Evolutionary conservation across 495 filamentous ascomycete species (phyloP).

Genomic region (Cercophora sp.): DNA sequence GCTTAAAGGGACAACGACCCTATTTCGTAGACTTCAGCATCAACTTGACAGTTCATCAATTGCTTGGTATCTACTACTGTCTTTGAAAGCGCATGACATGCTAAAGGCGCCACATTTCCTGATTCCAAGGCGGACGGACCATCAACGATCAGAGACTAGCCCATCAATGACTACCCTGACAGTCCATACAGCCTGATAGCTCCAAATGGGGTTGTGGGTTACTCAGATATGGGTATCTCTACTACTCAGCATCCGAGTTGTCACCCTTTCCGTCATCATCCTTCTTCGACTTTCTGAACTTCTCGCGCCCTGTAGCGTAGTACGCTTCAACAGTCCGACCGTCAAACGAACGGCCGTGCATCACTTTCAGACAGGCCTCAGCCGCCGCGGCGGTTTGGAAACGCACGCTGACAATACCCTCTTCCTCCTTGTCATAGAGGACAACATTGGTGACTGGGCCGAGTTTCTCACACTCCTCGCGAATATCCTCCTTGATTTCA

Average conservation of each 20-base stretch:
- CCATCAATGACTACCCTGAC: no score
- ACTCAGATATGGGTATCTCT: no score
- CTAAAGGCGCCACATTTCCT: no score
- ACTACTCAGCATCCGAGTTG: conserved; percentile 19
- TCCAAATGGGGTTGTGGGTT: background rate
- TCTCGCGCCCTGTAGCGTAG: conserved; percentile 69
- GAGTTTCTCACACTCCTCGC: conserved; percentile 81
- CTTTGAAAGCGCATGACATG: no score
- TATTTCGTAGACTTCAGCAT: no score
- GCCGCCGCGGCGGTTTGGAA: conserved; percentile 70
- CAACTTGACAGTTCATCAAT: no score
- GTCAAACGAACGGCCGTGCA: conserved; percentile 79
- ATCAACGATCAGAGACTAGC: no score
- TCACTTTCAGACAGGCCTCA: conserved; percentile 64
- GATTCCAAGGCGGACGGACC: no score
- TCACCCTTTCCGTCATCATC: conserved; percentile 36
- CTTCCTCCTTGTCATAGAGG: conserved; percentile 82
- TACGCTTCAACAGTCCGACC: conserved; percentile 72
- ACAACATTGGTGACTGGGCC: conserved; percentile 88
- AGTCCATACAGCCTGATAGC: no score
- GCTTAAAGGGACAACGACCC: no score
- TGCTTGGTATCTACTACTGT: no score
- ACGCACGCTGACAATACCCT: conserved; percentile 79
- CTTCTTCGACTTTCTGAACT: conserved; percentile 66
- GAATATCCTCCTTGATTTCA: conserved; percentile 92